Evolutionary conservation across 2,329 filamentous ascomycete species (phyloP), one percentile per base, ranked within the genome.

Genomic region (Pseudovirgaria hyperparasitica): DNA sequence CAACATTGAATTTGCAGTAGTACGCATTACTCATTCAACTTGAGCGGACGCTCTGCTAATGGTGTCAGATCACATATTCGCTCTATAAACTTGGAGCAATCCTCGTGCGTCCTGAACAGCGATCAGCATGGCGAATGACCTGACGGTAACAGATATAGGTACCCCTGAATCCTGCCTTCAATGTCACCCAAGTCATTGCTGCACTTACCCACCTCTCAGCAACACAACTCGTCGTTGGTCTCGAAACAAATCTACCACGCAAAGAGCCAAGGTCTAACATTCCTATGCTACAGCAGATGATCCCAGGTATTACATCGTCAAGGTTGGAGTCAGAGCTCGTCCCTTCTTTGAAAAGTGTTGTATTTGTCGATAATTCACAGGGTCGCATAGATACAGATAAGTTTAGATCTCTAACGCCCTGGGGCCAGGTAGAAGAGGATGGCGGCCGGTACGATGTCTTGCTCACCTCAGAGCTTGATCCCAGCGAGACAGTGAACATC

Each of bases 71-170:
- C 12, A 87, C 79, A 5, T 96, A 96, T 55, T 86, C 86, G 1
- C 54, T 90, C 29, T 93, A 87, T 62, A 96, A 96, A 55, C 67
- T 96, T 7, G 90, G 90, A n/a, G 87, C 82, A 14, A 72, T 96
- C 26, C 62, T 96, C 35, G 86, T 73, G 48, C 34, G 57, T 12
- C 5, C 6, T 10, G 29, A 33, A 22, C 19, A 19, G 16, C 13
- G 16, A n/a, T 5, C 14, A 12, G 3, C 3, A 21, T 17, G 19
- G 21, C n/a, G 9, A 25, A 19, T 11, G 16, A 22, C 15, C 18
- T 10, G 23, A 11, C 17, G 13, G 12, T 28, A 16, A 22, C 10
- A 7, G 14, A 19, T 28, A 21, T 31, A 72, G 70, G 72, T 92
- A n/a, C 90, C 87, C 0, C 58, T 96, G 14, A 96, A 98, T 50